Evolutionary conservation across 2,329 filamentous ascomycete species (phyloP), one percentile per base, ranked within the genome.

Genomic region (Mariannaea sp.): DNA sequence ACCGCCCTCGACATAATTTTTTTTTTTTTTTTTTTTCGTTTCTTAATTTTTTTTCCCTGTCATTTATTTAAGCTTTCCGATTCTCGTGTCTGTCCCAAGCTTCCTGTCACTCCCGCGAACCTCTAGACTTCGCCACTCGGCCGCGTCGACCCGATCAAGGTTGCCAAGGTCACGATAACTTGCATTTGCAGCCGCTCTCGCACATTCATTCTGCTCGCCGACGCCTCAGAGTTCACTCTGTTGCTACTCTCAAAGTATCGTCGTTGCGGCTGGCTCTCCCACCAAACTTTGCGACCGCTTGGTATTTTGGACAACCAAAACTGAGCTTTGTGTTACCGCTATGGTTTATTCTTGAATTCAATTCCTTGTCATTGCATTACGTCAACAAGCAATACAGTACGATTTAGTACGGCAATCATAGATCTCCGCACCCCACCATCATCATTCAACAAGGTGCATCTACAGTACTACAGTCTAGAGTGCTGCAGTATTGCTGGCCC

Each of bases 111-210:
- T 42, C 46, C 47, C 55, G 41, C 27, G 40, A 40, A 24, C 49
- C 45, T 53, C 61, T 59, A 61, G 51, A 12, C 51, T 20, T 54
- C 39, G 51, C 39, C 51, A 44, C 53, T 43, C 33, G 33, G 44
- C 58, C 49, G 56, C 53, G 53, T 55, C 49, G 36, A 58, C 56
- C 59, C 61, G 59, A 64, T 48, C 52, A 39, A 57, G 55, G 5
- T 19, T 36, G 38, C 39, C 47, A 30, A 24, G 8, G 22, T 24
- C 8, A 42, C 47, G n/a, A n/a, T n/a, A 49, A 20, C 29, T 20
- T 29, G 22, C 13, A 13, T n/a, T n/a, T 39, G n/a, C 39, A 41
- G 39, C 39, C n/a, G n/a, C n/a, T n/a, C n/a, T 41, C 13, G 17
- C 17, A n/a, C 39, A 19, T 41, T 24, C 16, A n/a, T 14, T 29